Conservation (phyloP, 1,139 yeast genomes). For the Kurtzmaniella quercitrusa region DNA sequence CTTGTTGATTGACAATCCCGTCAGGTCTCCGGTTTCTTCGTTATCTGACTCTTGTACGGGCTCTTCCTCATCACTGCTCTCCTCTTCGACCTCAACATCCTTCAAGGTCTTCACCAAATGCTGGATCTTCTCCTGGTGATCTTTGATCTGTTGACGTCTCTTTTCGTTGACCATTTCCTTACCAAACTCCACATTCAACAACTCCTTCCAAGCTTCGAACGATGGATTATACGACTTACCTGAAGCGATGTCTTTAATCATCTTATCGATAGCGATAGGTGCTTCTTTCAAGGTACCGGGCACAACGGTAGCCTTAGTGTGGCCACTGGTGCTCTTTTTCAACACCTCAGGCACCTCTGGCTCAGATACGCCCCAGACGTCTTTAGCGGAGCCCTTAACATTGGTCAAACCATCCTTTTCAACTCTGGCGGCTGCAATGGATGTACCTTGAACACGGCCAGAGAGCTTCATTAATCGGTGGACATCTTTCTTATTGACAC, state of each 20-base stretch:
- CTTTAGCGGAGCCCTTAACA: slow-evolving; percentile 39
- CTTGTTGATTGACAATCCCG: slow-evolving; percentile 62
- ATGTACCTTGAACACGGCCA: slow-evolving; percentile 63
- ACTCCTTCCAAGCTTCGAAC: slow-evolving; percentile 72
- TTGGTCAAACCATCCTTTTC: slow-evolving; percentile 62
- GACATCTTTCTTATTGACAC: slow-evolving; percentile 65
- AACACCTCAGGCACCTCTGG: slow-evolving; percentile 35
- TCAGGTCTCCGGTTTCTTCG: slow-evolving; percentile 12
- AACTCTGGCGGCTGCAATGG: slow-evolving; percentile 45
- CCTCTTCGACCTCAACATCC: slow-evolving; percentile 47
- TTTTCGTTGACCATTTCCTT: slow-evolving; percentile 67
- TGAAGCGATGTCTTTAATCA: slow-evolving; percentile 45
- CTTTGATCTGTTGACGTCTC: slow-evolving; percentile 54
- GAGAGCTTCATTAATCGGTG: slow-evolving; percentile 71
- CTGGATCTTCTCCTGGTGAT: slow-evolving; percentile 60
- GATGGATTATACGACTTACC: slow-evolving; percentile 96
- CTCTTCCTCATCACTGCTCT: slow-evolving; percentile 41
- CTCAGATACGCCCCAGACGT: slow-evolving; percentile 58
- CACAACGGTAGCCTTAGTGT: slow-evolving; percentile 45
- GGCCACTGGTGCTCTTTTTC: slow-evolving; percentile 40
- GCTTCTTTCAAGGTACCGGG: slow-evolving; percentile 56
- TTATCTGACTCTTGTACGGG: slow-evolving; percentile 25
- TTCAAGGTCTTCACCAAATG: slow-evolving; percentile 58
- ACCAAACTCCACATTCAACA: slow-evolving; percentile 63
- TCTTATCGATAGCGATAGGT: slow-evolving; percentile 50